These are phyloP conservation scores for Solanum hybrid DNA, from an alignment of 305 asterid species.

Conservation along the genomic window DNA sequence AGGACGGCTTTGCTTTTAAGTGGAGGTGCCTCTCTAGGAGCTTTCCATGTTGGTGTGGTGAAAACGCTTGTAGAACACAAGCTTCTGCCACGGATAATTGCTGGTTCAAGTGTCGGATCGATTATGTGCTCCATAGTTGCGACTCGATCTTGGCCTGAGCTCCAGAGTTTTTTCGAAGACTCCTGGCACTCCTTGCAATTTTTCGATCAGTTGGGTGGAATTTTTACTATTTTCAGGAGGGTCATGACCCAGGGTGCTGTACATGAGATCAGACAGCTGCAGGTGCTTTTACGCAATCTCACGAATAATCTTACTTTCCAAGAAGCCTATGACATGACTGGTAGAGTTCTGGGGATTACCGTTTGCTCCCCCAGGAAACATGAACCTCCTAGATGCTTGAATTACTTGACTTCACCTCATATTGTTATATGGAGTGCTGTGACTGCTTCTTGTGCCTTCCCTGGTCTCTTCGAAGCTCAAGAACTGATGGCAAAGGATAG, in stretches of 20 bases:
- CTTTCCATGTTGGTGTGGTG: conserved; percentile 86
- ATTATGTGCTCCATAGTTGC: conserved; percentile 82
- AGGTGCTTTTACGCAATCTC: conserved; percentile 60
- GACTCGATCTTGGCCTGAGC: conserved; percentile 92
- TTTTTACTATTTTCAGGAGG: conserved; percentile 59
- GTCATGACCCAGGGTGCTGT: conserved; percentile 75
- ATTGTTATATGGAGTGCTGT: conserved; percentile 98
- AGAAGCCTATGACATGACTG: conserved; percentile 93
- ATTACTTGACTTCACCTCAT: conserved; percentile 94
- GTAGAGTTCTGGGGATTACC: conserved; percentile 76
- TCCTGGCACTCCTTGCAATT: conserved; percentile 81
- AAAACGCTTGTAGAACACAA: conserved; percentile 80
- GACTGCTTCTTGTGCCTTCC: conserved; percentile 94
- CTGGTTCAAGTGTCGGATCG: conserved; percentile 94
- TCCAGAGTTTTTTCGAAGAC: conserved; percentile 85
- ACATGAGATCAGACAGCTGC: conserved; percentile 84
- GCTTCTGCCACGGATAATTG: conserved; percentile 78
- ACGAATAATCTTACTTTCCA: conserved; percentile 87
- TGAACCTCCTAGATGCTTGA: conserved; percentile 97
- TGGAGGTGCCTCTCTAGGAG: conserved; percentile 92
- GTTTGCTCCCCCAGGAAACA: conserved; percentile 96
- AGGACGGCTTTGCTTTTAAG: conserved; percentile 88
- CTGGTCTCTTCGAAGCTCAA: conserved; percentile 94
- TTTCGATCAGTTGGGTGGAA: conserved; percentile 77
- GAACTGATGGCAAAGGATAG: conserved; percentile 97